Base-by-base conservation (phyloP, 192 early-diverging fungal species). In the Geranomyces variabilis region DNA sequence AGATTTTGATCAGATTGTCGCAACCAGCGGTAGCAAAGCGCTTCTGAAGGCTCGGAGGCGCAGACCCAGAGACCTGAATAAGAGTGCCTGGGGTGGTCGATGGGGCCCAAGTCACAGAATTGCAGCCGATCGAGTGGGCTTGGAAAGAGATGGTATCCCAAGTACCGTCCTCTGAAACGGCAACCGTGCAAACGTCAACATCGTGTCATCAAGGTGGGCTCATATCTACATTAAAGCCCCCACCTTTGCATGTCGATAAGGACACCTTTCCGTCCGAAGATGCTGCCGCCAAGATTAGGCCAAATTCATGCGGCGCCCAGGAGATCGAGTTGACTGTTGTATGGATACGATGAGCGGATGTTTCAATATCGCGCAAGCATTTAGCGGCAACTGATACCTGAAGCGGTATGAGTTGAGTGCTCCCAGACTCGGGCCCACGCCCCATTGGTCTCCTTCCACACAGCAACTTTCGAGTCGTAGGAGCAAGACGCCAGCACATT, bases 261-360 rank as follows among this genome's bases (percentile, higher is more conserved):
- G 94, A 96, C 8, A 96, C 89, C 67, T 92, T 94, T 47, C 96
- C 95, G 70, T 99, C 96, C 1, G 97, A 95, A 17, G 95, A 97
- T 48, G 90, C 97, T 71, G 92, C 94, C 13, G 91, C 89, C 67
- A 99, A 84, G 13, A 93, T 84, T 17, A 96, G 90, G 26, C 97
- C 97, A 61, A 94, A 86, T 79, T 99, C 97, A 71, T 97, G 95
- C 22, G 97, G 95, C 15, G 93, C 96, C 95, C 95, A 99, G 4
- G 92, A 84, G 63, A 99, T 88, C 19, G 96, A 93, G 73, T 98
- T 99, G 41, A 99, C 97, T 93, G 31, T 55, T 55, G 51, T 15
- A 28, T 24, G 51, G n/a, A n/a, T n/a, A n/a, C n/a, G n/a, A 57
- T 19, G 3, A 33, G 24, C 9, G 17, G 9, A 17, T 29, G 58